Conservation (phyloP, 2,329 filamentous ascomycete species). For the Graphilbum fragrans region DNA sequence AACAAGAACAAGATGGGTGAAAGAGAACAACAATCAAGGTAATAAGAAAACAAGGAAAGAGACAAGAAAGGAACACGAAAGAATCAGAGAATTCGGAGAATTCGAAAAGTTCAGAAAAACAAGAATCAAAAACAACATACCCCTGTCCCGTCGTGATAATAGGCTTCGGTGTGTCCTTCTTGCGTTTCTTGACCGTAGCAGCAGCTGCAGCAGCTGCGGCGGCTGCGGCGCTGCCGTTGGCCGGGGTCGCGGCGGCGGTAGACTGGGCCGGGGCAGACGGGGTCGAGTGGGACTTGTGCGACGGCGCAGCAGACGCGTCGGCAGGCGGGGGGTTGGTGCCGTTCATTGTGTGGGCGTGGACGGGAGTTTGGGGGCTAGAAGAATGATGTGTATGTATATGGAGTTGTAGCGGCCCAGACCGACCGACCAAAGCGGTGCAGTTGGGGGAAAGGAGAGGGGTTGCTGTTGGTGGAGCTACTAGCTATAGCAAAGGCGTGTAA, state of each 20-base stretch:
- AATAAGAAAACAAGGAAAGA: neutral
- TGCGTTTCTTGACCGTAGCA: slow-evolving; percentile 48
- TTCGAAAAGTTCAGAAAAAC: neutral
- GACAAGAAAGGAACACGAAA: neutral
- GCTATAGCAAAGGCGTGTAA: too few relatives aligned
- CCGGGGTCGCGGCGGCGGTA: neutral
- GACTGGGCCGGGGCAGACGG: slow-evolving; percentile 2
- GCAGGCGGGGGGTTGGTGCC: slow-evolving; percentile 5
- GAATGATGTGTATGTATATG: too few relatives aligned
- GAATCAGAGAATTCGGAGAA: neutral
- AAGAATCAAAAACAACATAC: neutral
- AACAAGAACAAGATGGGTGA: neutral
- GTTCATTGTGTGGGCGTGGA: slow-evolving; percentile 9
- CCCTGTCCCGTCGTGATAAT: slow-evolving; percentile 56
- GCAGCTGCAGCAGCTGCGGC: neutral
- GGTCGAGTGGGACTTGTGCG: slow-evolving; percentile 3
- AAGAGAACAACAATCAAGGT: neutral
- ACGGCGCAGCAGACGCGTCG: slow-evolving; percentile 3
- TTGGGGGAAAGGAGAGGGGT: too few relatives aligned
- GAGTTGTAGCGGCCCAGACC: too few relatives aligned
- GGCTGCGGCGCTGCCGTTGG: slow-evolving; percentile 2
- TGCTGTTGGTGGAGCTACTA: too few relatives aligned
- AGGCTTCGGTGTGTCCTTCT: slow-evolving; percentile 62
- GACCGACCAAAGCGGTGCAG: too few relatives aligned
- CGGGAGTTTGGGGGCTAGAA: neutral